Evolutionary conservation across 371 early-diverging fungal genomes (phyloP).

Genomic region (Mortierella sp.): DNA sequence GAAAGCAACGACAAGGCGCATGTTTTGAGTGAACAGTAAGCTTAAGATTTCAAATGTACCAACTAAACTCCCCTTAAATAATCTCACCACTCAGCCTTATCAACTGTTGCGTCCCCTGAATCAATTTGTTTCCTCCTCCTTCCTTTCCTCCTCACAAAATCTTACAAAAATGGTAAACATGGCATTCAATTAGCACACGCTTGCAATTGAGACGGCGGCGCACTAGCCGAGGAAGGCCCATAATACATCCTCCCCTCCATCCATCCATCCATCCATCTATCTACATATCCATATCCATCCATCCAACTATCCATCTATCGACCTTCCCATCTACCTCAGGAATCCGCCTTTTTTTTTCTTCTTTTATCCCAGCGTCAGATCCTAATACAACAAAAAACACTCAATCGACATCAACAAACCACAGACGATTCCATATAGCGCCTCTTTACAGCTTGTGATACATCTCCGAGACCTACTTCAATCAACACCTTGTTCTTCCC

Average conservation of each 20-base stretch:
- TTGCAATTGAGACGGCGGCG: conserved; percentile 51
- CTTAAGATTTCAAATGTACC: too few species aligned
- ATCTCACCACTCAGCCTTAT: not conserved
- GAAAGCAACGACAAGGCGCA: too few species aligned
- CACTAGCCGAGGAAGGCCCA: conserved; percentile 48
- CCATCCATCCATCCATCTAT: conserved; percentile 11
- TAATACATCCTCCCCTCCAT: not conserved
- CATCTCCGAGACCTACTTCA: not conserved
- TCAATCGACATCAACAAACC: not conserved
- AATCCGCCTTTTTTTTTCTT: not conserved
- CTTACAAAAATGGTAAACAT: conserved; percentile 42
- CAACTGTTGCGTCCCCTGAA: not conserved
- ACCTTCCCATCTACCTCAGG: not conserved
- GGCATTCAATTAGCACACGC: conserved; percentile 34
- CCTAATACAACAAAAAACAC: not conserved
- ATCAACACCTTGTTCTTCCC: not conserved
- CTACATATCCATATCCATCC: conserved; percentile 9
- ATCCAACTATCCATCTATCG: conserved; percentile 25
- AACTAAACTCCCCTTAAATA: not conserved
- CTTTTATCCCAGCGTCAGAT: not conserved
- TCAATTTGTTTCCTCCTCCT: conserved; percentile 9
- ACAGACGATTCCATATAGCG: not conserved
- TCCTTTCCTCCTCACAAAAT: conserved; percentile 5
- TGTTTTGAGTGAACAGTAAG: too few species aligned
- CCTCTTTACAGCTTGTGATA: not conserved